These are phyloP conservation scores for Mercurialis annua DNA, from an alignment of 345 rosid genomes.

Conservation along the genomic window DNA sequence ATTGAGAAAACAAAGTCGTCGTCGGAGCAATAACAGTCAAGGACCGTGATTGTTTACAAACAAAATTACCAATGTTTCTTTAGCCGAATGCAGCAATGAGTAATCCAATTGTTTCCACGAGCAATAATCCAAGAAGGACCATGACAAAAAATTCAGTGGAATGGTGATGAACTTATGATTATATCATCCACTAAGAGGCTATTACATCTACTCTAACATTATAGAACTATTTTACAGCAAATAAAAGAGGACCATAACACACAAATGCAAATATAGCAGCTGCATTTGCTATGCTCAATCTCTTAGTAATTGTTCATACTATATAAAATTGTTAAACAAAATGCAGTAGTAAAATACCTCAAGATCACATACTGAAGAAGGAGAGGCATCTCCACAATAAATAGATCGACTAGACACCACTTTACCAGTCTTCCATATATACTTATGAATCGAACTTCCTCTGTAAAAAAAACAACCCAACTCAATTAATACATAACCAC, in stretches of 20 bases:
- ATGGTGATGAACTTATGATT: too few relatives aligned
- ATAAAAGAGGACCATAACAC: background rate
- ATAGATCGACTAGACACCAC: conserved; percentile 20
- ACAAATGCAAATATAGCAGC: background rate
- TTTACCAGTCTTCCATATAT: conserved; percentile 19
- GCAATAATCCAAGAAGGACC: background rate
- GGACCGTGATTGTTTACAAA: background rate
- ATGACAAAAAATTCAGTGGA: background rate
- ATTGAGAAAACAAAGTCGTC: background rate
- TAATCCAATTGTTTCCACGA: background rate
- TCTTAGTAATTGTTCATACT: too few relatives aligned
- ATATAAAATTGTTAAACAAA: background rate
- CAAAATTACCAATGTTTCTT: background rate
- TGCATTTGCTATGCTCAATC: background rate
- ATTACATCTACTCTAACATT: too few relatives aligned
- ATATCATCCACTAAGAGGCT: background rate
- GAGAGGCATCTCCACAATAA: conserved; percentile 22
- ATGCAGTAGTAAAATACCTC: conserved; percentile 16
- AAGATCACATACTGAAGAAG: conserved; percentile 20
- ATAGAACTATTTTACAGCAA: background rate
- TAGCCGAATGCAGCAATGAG: background rate
- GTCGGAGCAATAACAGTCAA: background rate
- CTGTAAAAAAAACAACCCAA: conserved; percentile 10
- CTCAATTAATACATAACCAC: background rate
- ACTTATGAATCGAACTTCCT: conserved; percentile 27